Evolutionary conservation across 2,329 filamentous ascomycete genomes (phyloP).

Genomic region (Fusarium sp.): DNA sequence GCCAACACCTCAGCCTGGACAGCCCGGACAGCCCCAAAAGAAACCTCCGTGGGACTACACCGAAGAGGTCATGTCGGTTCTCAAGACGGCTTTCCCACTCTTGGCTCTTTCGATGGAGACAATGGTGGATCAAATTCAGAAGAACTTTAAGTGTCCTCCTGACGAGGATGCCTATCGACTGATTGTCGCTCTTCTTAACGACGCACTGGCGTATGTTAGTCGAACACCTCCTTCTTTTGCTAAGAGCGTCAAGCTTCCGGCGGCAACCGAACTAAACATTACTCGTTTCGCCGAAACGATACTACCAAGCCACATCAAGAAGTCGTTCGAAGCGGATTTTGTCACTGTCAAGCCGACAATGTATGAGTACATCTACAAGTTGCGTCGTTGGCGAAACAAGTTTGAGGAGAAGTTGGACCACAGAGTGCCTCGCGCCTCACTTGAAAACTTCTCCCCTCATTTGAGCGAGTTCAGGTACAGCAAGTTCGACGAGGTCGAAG

Average conservation of each 20-base stretch:
- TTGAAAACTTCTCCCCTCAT: slow-evolving; percentile 89
- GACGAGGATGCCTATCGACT: slow-evolving; percentile 98
- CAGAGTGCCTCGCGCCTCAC: slow-evolving; percentile 74
- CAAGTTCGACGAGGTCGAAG: slow-evolving; percentile 98
- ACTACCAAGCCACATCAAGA: slow-evolving; percentile 91
- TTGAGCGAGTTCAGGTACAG: slow-evolving; percentile 97
- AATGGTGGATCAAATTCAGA: slow-evolving; percentile 98
- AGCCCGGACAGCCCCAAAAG: slow-evolving; percentile 57
- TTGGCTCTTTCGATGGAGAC: slow-evolving; percentile 98
- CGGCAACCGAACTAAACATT: slow-evolving; percentile 94
- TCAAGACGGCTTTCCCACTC: slow-evolving; percentile 97
- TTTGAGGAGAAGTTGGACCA: slow-evolving; percentile 98
- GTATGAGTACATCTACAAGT: slow-evolving; percentile 97
- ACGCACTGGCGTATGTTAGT: slow-evolving; percentile 91
- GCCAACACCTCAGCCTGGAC: slow-evolving; percentile 22
- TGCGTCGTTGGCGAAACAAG: slow-evolving; percentile 95
- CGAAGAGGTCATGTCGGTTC: slow-evolving; percentile 92
- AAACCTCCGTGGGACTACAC: slow-evolving; percentile 96
- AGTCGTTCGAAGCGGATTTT: slow-evolving; percentile 98
- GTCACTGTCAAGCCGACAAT: slow-evolving; percentile 95
- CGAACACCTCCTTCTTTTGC: slow-evolving; percentile 88
- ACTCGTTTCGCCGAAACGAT: slow-evolving; percentile 97
- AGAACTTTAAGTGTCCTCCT: slow-evolving; percentile 98
- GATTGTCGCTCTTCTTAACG: slow-evolving; percentile 96
- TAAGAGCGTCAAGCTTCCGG: slow-evolving; percentile 88